Base-by-base conservation (phyloP, 352 stramenopile species). In the Halophytophthora polymorphica region DNA sequence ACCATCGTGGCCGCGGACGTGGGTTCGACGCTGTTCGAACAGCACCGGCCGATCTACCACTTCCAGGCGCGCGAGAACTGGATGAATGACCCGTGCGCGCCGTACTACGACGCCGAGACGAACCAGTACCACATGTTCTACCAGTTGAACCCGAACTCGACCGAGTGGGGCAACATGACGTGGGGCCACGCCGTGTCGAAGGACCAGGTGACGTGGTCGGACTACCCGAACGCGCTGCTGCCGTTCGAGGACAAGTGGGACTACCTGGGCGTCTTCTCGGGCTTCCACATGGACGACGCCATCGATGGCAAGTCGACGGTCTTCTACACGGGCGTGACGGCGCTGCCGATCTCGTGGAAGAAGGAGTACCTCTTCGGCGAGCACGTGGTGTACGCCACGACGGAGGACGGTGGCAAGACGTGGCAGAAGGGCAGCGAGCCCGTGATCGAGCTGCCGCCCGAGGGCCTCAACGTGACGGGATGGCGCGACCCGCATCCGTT, bases 61-160 rank as follows among this genome's bases (percentile, higher is more conserved):
- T 84, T 86, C 55, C 54, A 55, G 18, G 59, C 71, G 36, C 75
- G 71, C 41, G 66, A 86, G 47, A 85, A 90, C 61, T 91, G 81
- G 81, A 86, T 89, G 78, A 86, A 86, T 61, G 74, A 86, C 45
- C 74, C 74, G 46, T 83, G 76, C 41, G 74, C 57, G 2, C 74
- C 83, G 29, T 86, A 90, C 62, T 90, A 74, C 38, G 79, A 90
- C 60, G 48, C 60, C 5, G 71, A 53, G 34, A 88, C 70, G 11
- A 63, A 55, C 8, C 56, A 82, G 42, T 92, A 90, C 50, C 82
- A 92, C 68, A 70, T 92, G 64, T 90, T 92, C 65, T 88, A 89
- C 64, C 79, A 90, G 66, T 69, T 50, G 8, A 89, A 92, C 64
- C 70, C 74, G n/a, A 63, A 73, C 22, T 63, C 52, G 31, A 83